Evolutionary conservation across 495 filamentous ascomycete genomes (phyloP).

Genomic region (Penicillium macrosclerotiorum): DNA sequence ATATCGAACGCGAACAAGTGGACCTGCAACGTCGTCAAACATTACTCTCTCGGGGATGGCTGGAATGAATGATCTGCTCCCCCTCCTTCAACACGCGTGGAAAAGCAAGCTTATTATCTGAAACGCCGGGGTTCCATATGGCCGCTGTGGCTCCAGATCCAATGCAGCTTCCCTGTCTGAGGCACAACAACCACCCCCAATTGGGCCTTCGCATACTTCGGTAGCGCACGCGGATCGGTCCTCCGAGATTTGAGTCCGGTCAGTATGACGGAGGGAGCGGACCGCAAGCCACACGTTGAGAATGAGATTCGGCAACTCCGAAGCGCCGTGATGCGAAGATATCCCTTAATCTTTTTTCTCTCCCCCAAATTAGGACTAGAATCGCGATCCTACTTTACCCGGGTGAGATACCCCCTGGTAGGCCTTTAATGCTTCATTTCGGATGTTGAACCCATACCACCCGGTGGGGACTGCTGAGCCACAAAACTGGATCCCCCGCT

Average conservation of each 20-base stretch:
- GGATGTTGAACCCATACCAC: background rate
- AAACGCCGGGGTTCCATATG: conserved; percentile 25
- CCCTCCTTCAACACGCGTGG: conserved; percentile 14
- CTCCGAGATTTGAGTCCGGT: background rate
- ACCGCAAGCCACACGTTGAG: conserved; percentile 1
- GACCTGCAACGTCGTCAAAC: conserved; percentile 26
- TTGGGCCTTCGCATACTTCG: conserved; percentile 10
- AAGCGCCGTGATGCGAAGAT: too few species aligned
- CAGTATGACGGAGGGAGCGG: background rate
- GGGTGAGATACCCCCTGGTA: background rate
- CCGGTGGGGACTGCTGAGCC: background rate
- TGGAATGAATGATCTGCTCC: conserved; percentile 15
- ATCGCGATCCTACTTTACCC: too few species aligned
- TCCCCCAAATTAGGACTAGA: too few species aligned
- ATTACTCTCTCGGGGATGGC: conserved; percentile 19
- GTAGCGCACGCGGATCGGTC: conserved; percentile 8
- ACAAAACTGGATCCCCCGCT: too few species aligned
- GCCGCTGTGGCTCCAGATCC: conserved; percentile 17
- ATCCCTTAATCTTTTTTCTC: too few species aligned
- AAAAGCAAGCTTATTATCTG: conserved; percentile 27
- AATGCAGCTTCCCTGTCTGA: background rate
- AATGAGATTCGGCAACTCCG: background rate
- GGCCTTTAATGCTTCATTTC: background rate
- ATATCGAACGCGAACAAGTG: conserved; percentile 22
- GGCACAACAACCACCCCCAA: background rate